Conservation (phyloP, 2,329 filamentous ascomycete genomes). For the Fusarium floridanum region DNA sequence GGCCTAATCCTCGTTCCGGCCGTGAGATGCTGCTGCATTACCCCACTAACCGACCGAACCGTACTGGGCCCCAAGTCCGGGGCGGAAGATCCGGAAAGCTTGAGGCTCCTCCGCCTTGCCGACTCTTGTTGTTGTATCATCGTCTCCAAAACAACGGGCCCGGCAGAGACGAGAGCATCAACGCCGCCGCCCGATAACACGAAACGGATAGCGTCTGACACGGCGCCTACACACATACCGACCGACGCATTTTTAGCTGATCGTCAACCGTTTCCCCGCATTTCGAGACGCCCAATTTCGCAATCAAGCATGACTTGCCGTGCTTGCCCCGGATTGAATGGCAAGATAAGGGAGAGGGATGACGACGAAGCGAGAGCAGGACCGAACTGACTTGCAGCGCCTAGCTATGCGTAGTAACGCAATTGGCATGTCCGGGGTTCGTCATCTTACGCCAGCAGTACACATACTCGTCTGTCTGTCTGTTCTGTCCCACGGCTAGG, state of each 20-base stretch:
- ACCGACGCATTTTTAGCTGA: neutral
- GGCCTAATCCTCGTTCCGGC: constrained; percentile 9
- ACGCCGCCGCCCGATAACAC: constrained; percentile 9
- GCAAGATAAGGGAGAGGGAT: constrained; percentile 6
- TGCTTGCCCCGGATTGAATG: neutral
- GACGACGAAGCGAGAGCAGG: constrained; percentile 9
- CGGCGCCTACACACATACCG: neutral
- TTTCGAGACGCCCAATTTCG: constrained; percentile 31
- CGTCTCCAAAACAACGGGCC: constrained; percentile 2
- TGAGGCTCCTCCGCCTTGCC: constrained; percentile 28
- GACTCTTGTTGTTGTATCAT: neutral
- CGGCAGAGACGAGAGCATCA: neutral
- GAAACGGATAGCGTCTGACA: constrained; percentile 24
- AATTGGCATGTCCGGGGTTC: constrained; percentile 17
- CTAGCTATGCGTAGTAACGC: constrained; percentile 21
- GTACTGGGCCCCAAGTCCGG: constrained; percentile 24
- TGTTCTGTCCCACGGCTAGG: neutral
- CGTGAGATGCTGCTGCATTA: constrained; percentile 32
- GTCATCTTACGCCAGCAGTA: constrained; percentile 19
- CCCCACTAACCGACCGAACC: constrained; percentile 20
- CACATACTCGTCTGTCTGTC: neutral
- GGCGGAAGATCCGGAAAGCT: constrained; percentile 43
- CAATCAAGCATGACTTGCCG: neutral
- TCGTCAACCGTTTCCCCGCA: constrained; percentile 25
- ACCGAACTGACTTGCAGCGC: constrained; percentile 28